Evolutionary conservation across 768 basidiomycete species (phyloP).

Genomic region (Phallus indusiatus): DNA sequence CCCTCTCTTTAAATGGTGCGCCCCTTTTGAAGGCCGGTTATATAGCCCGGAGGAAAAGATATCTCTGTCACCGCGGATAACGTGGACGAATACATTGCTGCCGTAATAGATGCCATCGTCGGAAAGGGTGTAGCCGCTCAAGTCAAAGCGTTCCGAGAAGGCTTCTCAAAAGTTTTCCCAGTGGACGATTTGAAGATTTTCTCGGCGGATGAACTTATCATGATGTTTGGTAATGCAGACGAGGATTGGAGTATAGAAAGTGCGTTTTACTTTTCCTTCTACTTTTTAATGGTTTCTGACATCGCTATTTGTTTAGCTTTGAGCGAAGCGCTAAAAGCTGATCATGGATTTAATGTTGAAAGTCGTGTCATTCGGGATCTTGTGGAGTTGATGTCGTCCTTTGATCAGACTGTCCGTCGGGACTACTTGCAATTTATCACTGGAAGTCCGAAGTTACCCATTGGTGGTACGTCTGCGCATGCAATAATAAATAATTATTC

Average conservation of each 20-base stretch:
- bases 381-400: slow-evolving; percentile 77
- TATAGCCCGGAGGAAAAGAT: slow-evolving; percentile 68
- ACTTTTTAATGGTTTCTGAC: neutral
- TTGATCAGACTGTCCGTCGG: slow-evolving; percentile 63
- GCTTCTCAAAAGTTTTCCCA: slow-evolving; percentile 95
- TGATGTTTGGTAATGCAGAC: slow-evolving; percentile 94
- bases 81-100: slow-evolving; percentile 80
- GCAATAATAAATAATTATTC: neutral
- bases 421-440: slow-evolving; percentile 95
- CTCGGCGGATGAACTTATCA: slow-evolving; percentile 88
- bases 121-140: slow-evolving; percentile 71
- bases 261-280: slow-evolving; percentile 29
- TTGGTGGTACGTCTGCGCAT: slow-evolving; percentile 59
- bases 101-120: slow-evolving; percentile 81
- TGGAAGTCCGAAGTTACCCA: slow-evolving; percentile 92
- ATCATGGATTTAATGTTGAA: slow-evolving; percentile 96
- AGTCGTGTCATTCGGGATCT: slow-evolving; percentile 85
- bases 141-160: slow-evolving; percentile 86
- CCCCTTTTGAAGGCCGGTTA: neutral
- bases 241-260: slow-evolving; percentile 95
- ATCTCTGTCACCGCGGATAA: slow-evolving; percentile 80
- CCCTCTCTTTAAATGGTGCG: slow-evolving; percentile 4
- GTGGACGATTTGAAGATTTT: slow-evolving; percentile 86
- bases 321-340: slow-evolving; percentile 85
- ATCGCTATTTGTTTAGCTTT: slow-evolving; percentile 45